phyloP scores from a whole-genome alignment of 257 asterid genomes.

The Rhazya stricta region DNA sequence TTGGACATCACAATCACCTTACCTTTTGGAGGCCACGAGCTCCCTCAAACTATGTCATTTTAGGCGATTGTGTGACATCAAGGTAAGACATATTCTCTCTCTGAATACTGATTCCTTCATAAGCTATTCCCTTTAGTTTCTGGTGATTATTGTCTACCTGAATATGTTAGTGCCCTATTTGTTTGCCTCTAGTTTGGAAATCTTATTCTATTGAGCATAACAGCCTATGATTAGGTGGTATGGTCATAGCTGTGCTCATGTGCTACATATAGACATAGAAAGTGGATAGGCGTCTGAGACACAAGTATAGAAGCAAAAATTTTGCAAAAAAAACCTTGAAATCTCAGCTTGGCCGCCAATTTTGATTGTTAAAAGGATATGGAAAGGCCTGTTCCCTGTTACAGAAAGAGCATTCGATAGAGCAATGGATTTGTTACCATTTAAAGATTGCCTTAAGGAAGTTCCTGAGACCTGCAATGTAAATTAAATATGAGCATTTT shows the following conservation, averaged over 20 bases:
- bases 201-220: background rate
- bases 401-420: background rate
- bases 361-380: background rate
- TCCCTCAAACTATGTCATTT: conserved; percentile 83
- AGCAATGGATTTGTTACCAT: background rate
- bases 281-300: background rate
- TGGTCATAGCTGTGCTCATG: background rate
- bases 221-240: background rate
- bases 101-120: background rate
- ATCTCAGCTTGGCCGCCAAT: background rate
- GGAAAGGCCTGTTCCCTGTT: background rate
- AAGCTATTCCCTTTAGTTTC: background rate
- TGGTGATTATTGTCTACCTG: background rate
- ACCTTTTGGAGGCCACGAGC: conserved; percentile 99
- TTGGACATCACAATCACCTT: conserved; percentile 70
- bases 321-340: background rate
- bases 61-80: conserved; percentile 97
- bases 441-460: background rate
- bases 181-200: background rate
- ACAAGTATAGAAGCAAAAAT: too few species aligned
- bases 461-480: background rate
- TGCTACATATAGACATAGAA: background rate
- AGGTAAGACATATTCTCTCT: conserved; percentile 41
- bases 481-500: background rate
- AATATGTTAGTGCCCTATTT: background rate